These are phyloP conservation scores for Colletotrichum liriopes DNA, from an alignment of 2,329 filamentous ascomycete species.

Conservation along the genomic window DNA sequence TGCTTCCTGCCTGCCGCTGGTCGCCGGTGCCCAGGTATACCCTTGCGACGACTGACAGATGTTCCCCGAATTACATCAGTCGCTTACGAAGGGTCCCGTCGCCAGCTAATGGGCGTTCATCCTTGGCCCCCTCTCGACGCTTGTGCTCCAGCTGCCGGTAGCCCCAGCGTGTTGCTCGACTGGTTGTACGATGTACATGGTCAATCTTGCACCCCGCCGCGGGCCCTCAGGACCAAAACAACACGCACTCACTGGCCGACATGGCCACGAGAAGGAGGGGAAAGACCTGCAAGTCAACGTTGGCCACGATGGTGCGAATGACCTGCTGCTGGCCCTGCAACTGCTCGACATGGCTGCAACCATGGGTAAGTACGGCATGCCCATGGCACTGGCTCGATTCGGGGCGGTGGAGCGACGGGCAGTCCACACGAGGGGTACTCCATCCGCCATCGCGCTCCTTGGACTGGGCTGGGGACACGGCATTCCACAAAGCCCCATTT, in stretches of 20 bases:
- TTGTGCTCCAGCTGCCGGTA: neutral
- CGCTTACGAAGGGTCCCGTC: conserved; percentile 22
- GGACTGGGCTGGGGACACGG: conserved; percentile 1
- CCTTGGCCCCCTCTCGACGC: too few species aligned
- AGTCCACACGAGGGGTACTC: neutral
- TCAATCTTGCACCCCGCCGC: neutral
- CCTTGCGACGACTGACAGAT: conserved; percentile 22
- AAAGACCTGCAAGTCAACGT: conserved; percentile 21
- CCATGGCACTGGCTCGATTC: conserved; percentile 18
- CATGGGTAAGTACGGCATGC: conserved; percentile 10
- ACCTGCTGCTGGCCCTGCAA: conserved; percentile 29
- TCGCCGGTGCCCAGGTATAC: conserved; percentile 18
- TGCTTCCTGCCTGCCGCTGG: neutral
- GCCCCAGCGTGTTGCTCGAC: neutral
- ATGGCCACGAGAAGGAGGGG: conserved; percentile 7
- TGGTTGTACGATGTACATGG: neutral
- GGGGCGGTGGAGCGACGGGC: conserved; percentile 5
- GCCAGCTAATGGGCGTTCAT: conserved; percentile 28
- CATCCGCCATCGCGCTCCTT: neutral
- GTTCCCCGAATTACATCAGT: conserved; percentile 25
- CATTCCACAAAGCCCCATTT: conserved; percentile 6
- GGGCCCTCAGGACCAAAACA: neutral
- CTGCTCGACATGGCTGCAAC: conserved; percentile 20
- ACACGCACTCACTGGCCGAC: neutral
- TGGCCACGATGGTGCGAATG: conserved; percentile 21